These are phyloP conservation scores for Hordeum marinum DNA, from an alignment of 176 grass and related monocot genomes.

Conservation along the genomic window DNA sequence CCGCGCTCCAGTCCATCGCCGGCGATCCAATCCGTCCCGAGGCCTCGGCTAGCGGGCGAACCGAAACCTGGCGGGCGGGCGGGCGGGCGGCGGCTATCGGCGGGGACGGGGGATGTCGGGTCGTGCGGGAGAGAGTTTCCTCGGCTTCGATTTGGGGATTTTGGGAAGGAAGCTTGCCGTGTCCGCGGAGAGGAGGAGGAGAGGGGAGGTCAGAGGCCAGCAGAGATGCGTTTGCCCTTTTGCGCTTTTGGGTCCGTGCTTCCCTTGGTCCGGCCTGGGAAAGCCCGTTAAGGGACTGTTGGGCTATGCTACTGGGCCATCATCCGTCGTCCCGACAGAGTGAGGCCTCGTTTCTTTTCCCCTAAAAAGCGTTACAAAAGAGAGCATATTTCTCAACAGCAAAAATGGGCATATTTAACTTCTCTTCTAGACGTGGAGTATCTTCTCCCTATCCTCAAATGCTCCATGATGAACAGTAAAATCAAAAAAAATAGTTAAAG, in stretches of 20 bases:
- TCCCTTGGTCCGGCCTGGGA: no score
- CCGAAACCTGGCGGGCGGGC: slow-evolving; percentile 16
- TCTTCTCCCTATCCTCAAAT: no score
- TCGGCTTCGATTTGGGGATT: not conserved
- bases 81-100: not conserved
- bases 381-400: no score
- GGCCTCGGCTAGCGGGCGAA: not conserved
- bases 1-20: slow-evolving; percentile 98
- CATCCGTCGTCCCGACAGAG: not conserved
- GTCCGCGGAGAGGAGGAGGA: not conserved
- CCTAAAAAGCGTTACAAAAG: no score
- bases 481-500: no score
- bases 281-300: not conserved
- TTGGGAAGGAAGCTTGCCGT: not conserved
- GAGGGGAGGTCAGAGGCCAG: not conserved
- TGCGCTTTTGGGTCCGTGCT: not conserved
- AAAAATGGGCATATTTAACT: no score
- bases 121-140: not conserved
- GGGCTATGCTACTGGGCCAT: not conserved
- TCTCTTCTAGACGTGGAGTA: no score
- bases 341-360: not conserved
- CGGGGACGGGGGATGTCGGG: not conserved
- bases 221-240: slow-evolving; percentile 8
- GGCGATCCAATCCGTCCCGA: not conserved
- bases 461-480: no score